phyloP scores from a whole-genome alignment of 768 basidiomycete species.

The Russula brevipes region DNA sequence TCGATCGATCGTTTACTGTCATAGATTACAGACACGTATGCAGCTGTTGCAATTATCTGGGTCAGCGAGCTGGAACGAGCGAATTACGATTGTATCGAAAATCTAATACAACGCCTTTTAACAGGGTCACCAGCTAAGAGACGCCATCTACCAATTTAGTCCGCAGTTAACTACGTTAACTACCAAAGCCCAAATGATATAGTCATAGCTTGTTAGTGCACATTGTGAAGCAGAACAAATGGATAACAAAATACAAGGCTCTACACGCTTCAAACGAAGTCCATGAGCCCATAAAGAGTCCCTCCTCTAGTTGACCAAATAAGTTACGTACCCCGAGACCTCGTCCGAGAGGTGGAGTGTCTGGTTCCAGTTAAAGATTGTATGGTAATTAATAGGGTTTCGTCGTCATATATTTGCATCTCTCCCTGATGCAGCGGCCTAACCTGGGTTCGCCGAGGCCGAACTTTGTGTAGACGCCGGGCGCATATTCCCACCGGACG shows the following conservation, averaged over 20 bases:
- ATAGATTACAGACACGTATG: not conserved
- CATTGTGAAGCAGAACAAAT: not conserved
- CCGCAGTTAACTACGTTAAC: no score
- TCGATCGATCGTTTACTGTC: not conserved
- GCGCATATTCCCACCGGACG: not conserved
- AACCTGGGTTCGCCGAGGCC: constrained; percentile 22
- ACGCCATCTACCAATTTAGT: not conserved
- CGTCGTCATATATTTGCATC: not conserved
- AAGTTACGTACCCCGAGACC: not conserved
- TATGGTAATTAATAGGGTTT: not conserved
- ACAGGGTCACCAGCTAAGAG: no score
- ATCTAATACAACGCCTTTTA: no score
- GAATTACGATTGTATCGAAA: not conserved
- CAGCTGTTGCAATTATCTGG: constrained; percentile 9
- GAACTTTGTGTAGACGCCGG: constrained; percentile 21
- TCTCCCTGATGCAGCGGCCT: not conserved
- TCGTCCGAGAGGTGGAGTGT: not conserved
- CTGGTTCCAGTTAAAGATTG: not conserved
- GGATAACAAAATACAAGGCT: constrained; percentile 7
- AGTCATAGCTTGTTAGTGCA: not conserved
- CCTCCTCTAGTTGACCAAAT: not conserved
- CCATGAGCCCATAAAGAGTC: not conserved
- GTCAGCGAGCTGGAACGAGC: not conserved
- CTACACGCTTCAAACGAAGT: not conserved
- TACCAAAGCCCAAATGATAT: not conserved